phyloP scores from a whole-genome alignment of 495 filamentous ascomycete species.

The Pyrenopolyporus hunteri region DNA sequence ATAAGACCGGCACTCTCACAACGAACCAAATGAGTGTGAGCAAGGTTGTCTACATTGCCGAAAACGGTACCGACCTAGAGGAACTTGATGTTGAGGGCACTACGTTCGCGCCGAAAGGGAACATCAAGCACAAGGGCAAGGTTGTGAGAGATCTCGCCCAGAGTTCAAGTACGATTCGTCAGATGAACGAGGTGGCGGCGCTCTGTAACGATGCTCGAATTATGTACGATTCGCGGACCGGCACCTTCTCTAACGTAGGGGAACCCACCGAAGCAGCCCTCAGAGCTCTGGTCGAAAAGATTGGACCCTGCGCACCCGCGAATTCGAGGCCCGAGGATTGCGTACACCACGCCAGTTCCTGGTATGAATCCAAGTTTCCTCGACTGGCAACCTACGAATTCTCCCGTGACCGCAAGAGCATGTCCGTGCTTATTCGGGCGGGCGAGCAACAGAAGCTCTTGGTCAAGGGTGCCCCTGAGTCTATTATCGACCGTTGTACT shows the following conservation, averaged over 20 bases:
- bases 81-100: conserved; percentile 93
- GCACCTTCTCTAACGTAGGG: conserved; percentile 81
- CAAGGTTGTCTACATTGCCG: conserved; percentile 83
- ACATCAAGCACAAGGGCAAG: conserved; percentile 70
- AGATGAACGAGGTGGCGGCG: conserved; percentile 86
- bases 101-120: conserved; percentile 86
- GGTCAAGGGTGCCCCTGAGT: conserved; percentile 96
- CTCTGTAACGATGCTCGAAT: conserved; percentile 89
- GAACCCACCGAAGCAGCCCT: conserved; percentile 96
- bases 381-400: conserved; percentile 93
- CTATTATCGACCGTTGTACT: conserved; percentile 89
- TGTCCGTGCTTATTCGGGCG: conserved; percentile 89
- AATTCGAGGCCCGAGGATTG: conserved; percentile 56
- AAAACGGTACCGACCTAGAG: conserved; percentile 75
- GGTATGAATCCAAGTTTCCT: conserved; percentile 77
- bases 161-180: conserved; percentile 76
- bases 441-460: conserved; percentile 76
- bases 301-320: conserved; percentile 65
- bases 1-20: conserved; percentile 98
- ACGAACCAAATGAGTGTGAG: conserved; percentile 99
- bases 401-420: conserved; percentile 97
- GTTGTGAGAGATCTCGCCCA: conserved; percentile 69
- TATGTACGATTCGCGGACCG: conserved; percentile 77
- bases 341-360: conserved; percentile 78
- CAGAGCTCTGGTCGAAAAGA: conserved; percentile 90